A percentile compares a stretch with the other conserved stretches of the same genome.
These are phyloP conservation scores for Wickerhamiella dianesei DNA, from an alignment of 805 yeast species.

Conservation along the genomic window DNA sequence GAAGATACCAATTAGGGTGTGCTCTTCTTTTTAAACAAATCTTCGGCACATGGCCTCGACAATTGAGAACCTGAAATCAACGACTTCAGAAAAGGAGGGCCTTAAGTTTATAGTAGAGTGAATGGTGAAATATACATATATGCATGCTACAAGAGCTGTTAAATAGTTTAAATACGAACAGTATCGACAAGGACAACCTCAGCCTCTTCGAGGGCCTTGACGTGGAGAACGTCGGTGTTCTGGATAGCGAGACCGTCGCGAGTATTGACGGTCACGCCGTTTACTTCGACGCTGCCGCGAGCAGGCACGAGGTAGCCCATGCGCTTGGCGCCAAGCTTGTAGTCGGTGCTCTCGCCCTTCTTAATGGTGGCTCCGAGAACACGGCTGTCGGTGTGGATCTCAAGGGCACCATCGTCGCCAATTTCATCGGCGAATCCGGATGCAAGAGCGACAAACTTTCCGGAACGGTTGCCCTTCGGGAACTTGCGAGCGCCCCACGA, in stretches of 20 bases:
- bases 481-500: slow-evolving; percentile 14
- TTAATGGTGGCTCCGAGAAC: slow-evolving; percentile 10
- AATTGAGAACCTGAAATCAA: too few species aligned
- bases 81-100: too few species aligned
- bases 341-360: slow-evolving; percentile 5
- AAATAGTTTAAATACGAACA: slow-evolving; percentile 5
- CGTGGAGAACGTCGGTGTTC: slow-evolving; percentile 6
- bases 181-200: slow-evolving; percentile 13
- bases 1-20: too few species aligned
- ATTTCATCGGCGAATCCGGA: slow-evolving; percentile 13
- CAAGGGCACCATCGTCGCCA: slow-evolving; percentile 8
- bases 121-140: too few species aligned
- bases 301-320: slow-evolving; percentile 13
- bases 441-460: slow-evolving; percentile 8
- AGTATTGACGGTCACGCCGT: slow-evolving; percentile 11
- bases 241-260: slow-evolving; percentile 14
- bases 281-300: slow-evolving; percentile 8
- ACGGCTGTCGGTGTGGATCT: slow-evolving; percentile 10
- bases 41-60: too few species aligned
- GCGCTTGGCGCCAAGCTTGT: slow-evolving; percentile 10
- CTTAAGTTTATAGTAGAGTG: too few species aligned
- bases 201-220: slow-evolving; percentile 5
- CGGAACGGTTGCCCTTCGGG: slow-evolving; percentile 6
- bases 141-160: too few species aligned
- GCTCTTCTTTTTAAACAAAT: too few species aligned